Evolutionary conservation across 306 rosid species (phyloP).

Genomic region (Vicia faba): DNA sequence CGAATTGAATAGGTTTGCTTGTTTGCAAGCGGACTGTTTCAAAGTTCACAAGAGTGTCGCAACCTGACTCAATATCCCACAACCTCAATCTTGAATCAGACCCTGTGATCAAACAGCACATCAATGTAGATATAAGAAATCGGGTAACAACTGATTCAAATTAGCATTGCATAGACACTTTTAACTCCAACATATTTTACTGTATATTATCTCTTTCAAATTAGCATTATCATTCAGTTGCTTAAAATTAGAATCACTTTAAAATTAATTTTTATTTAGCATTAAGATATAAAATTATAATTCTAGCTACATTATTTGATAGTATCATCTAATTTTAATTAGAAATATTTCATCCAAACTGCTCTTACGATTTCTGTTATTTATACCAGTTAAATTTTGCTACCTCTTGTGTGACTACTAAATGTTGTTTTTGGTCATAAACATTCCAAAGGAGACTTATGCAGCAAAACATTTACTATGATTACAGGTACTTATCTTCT

Average conservation of each 20-base stretch:
- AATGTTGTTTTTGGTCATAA: constrained; percentile 3
- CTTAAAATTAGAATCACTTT: not conserved
- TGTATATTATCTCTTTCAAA: not conserved
- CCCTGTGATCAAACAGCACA: constrained; percentile 51
- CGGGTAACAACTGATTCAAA: not conserved
- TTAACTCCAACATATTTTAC: not conserved
- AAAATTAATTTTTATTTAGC: not conserved
- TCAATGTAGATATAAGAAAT: constrained; percentile 14
- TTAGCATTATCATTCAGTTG: not conserved
- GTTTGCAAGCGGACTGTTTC: constrained; percentile 89
- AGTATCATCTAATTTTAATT: not conserved
- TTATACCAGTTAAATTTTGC: not conserved
- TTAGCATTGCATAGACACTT: constrained; percentile 12
- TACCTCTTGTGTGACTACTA: not conserved
- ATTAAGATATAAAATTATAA: not conserved
- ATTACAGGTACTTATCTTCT: not conserved
- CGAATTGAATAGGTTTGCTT: constrained; percentile 87
- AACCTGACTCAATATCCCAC: constrained; percentile 92
- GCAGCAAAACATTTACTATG: not conserved
- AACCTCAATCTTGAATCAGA: constrained; percentile 94
- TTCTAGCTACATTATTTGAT: not conserved
- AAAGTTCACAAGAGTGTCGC: constrained; percentile 88
- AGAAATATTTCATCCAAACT: too few species aligned
- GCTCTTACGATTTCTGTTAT: constrained; percentile 3
- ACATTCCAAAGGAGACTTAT: constrained; percentile 4